Base-by-base conservation (phyloP, 768 basidiomycete genomes). In the Trametes sanguinea region DNA sequence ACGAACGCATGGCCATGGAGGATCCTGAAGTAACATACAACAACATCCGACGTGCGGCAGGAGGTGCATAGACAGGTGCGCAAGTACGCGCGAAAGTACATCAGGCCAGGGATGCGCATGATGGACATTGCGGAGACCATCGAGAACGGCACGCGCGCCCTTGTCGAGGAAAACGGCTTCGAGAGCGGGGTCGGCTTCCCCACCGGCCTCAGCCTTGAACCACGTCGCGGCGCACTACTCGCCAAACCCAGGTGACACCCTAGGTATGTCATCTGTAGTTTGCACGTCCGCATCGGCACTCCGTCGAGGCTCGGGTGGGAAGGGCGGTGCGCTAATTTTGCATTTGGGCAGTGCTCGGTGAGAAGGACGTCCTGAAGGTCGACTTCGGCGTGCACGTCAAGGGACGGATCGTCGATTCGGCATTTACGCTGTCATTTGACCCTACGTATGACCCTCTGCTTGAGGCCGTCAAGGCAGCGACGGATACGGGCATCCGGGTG, bases 371-470 rank as follows among this genome's bases (percentile, higher is more conserved):
- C 16, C 80, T 99, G 64, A 98, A 99, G 77, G 94, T 99, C 51
- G 97, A 99, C 72, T 85, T 99, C 68, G 97, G 97, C 53, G 95
- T 98, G 3, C 97, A 99, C 65, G 95, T 98, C 39, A 91, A 90
- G 69, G 97, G 96, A n/a, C 82, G 93, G 54, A 99, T 98, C 61
- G 73, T 87, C 30, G 97, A 99, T 73, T 98, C 95, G 51, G 97
- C 97, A 3, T 98, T 98, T 75, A 99, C 97, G 3, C 78, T 98
- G 70, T 84, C 79, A 16, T 98, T 88, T 68, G 94, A 95, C 60
- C 93, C 87, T 32, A 92, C 89, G 9, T 99, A 98, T 71, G 87
- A 98, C 68, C 88, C 86, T 62, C 79, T 99, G 4, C 69, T 99
- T 10, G 88, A 90, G 69, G 95, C 97, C 32, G 97, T 96, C 51